Conservation (phyloP, 1,284 basidiomycete species). For the Sporisorium exsertum region DNA sequence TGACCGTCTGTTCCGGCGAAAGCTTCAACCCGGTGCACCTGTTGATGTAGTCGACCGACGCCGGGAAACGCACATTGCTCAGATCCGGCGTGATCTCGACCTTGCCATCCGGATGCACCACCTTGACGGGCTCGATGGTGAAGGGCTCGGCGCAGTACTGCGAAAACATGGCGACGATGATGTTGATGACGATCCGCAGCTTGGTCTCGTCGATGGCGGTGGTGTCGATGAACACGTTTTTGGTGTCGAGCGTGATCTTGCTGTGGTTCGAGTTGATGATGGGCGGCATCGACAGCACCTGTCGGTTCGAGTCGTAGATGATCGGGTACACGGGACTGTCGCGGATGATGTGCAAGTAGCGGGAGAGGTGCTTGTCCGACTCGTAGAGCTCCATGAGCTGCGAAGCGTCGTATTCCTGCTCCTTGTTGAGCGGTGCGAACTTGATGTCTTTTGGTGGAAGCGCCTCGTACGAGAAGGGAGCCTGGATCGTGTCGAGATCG, state of each 20-base stretch:
- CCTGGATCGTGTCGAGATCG: conserved; percentile 88
- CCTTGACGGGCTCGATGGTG: conserved; percentile 70
- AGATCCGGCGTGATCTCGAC: conserved; percentile 84
- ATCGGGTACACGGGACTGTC: conserved; percentile 97
- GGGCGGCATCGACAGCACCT: conserved; percentile 94
- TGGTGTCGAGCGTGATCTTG: conserved; percentile 94
- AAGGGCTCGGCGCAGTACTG: conserved; percentile 93
- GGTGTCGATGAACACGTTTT: conserved; percentile 94
- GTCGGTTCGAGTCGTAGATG: conserved; percentile 90
- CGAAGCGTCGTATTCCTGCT: conserved; percentile 71
- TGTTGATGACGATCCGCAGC: conserved; percentile 92
- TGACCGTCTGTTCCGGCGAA: conserved; percentile 75
- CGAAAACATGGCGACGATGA: conserved; percentile 95
- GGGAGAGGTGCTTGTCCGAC: conserved; percentile 90
- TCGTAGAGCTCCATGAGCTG: conserved; percentile 75
- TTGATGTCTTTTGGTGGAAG: conserved; percentile 87
- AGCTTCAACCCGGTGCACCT: conserved; percentile 89
- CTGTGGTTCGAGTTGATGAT: conserved; percentile 78
- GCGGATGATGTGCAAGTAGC: conserved; percentile 90
- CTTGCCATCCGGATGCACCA: conserved; percentile 73
- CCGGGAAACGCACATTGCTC: conserved; percentile 78
- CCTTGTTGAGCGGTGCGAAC: conserved; percentile 87
- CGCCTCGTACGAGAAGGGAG: conserved; percentile 93
- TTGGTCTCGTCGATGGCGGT: conserved; percentile 99
- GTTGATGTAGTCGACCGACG: conserved; percentile 91